Evolutionary conservation across 148 eudicot species (phyloP), one percentile per base, ranked within the genome.

Genomic region (Dianthus caryophyllus): DNA sequence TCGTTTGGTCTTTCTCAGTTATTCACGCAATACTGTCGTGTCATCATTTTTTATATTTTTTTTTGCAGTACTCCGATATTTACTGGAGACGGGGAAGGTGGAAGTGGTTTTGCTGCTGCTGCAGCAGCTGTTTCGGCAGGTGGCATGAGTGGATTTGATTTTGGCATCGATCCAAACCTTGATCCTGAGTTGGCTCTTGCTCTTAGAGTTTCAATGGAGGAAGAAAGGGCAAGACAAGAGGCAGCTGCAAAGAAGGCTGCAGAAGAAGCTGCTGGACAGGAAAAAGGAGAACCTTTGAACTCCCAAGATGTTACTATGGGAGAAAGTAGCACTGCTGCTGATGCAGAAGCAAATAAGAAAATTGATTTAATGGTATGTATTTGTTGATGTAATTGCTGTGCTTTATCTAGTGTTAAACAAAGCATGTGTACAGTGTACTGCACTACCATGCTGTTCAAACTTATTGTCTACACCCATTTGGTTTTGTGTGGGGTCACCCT

Each of bases 111-210:
- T 79, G 96, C 93, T 15, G 97, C 96, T 13, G 92, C 98, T 5
- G 94, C 96, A 13, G 96, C 98, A 0, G 97, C 96, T 5, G 96
- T 85, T 29, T 88, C 98, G 53, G 96, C 98, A 65, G 96, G 96
- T 70, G 96, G 91, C 69, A 88, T 86, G 51, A 77, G 96, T 72
- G 97, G 99, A 46, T 91, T 66, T 85, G 99, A 95, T 51, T 95
- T 90, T 77, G 99, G 96, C 25, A 97, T 95, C 65, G 99, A 95
- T 85, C 99, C 99, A 9, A 95, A 95, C 76, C 75, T 95, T 74
- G 99, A 95, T 75, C 97, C 99, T 61, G 97, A 95, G 73, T 78
- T 95, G 78, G 99, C 99, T 71, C 93, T 90, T 81, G 99, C 99
- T 59, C 94, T 95, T 44, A 81, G 97, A 60, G 97, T 90, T 47